These are phyloP conservation scores for Myxozyma monticola DNA, from an alignment of 805 yeast genomes.

Conservation along the genomic window DNA sequence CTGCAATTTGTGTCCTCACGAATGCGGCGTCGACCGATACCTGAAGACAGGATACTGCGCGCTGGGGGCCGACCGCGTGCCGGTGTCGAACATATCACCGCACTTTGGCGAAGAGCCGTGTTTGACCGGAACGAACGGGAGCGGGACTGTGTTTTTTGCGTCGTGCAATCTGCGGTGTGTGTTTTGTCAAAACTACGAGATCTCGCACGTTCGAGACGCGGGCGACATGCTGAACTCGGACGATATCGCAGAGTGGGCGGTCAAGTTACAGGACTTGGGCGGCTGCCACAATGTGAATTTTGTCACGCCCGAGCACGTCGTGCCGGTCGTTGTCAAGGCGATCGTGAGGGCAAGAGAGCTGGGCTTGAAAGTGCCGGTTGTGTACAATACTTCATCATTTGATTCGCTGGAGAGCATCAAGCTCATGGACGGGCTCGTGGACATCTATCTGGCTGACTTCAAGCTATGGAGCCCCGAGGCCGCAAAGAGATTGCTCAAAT, in stretches of 20 bases:
- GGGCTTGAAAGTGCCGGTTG: conserved; percentile 29
- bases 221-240: conserved; percentile 31
- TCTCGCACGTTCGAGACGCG: conserved; percentile 26
- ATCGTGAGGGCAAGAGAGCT: conserved; percentile 24
- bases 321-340: conserved; percentile 30
- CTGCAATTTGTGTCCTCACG: conserved; percentile 30
- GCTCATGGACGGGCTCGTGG: conserved; percentile 30
- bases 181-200: conserved; percentile 32
- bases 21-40: conserved; percentile 29
- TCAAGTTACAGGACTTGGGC: conserved; percentile 30
- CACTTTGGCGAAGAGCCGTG: conserved; percentile 33
- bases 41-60: conserved; percentile 28
- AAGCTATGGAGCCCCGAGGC: conserved; percentile 27
- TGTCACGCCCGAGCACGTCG: conserved; percentile 33
- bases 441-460: conserved; percentile 32
- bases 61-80: conserved; percentile 26
- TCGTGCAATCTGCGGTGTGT: conserved; percentile 32
- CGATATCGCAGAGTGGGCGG: conserved; percentile 31
- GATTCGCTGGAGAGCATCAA: conserved; percentile 24
- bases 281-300: conserved; percentile 30
- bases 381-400: conserved; percentile 32
- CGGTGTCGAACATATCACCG: conserved; percentile 29
- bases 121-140: conserved; percentile 28
- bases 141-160: conserved; percentile 32
- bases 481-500: conserved; percentile 21